Conservation (phyloP, 352 stramenopile species). For the Pythium phragmiticola region DNA sequence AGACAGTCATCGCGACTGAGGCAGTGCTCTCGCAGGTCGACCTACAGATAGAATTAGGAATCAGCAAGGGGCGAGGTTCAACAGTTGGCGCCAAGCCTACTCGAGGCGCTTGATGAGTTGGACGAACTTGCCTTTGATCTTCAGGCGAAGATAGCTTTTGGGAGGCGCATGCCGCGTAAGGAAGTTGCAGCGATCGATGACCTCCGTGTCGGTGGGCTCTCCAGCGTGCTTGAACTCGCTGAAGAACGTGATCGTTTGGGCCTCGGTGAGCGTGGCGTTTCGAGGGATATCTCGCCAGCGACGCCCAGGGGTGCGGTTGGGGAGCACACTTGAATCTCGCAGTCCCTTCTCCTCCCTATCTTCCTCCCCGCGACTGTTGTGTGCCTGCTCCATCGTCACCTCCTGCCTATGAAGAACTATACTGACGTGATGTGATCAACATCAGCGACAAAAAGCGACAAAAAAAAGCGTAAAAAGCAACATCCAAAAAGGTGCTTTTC, state of each 20-base stretch:
- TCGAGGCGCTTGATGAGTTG: constrained; percentile 32
- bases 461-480: not conserved
- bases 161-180: constrained; percentile 31
- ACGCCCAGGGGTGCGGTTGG: constrained; percentile 11
- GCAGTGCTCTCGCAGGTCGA: constrained; percentile 29
- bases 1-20: constrained; percentile 37
- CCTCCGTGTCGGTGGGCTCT: constrained; percentile 28
- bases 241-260: constrained; percentile 33
- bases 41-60: constrained; percentile 25
- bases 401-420: not conserved
- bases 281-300: constrained; percentile 31
- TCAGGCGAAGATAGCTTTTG: constrained; percentile 24
- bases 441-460: too few relatives aligned
- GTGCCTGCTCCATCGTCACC: not conserved
- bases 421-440: too few relatives aligned
- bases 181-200: constrained; percentile 33
- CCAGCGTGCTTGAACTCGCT: constrained; percentile 30
- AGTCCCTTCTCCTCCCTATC: constrained; percentile 18
- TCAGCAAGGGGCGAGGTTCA: constrained; percentile 19
- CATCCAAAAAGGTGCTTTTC: constrained; percentile 19
- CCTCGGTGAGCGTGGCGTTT: constrained; percentile 30
- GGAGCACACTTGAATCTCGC: constrained; percentile 26
- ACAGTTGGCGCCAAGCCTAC: constrained; percentile 20
- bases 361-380: constrained; percentile 10
- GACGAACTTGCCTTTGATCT: constrained; percentile 33